These are phyloP conservation scores for Gleditsia sinensis DNA, from an alignment of 306 rosid genomes.

Conservation along the genomic window DNA sequence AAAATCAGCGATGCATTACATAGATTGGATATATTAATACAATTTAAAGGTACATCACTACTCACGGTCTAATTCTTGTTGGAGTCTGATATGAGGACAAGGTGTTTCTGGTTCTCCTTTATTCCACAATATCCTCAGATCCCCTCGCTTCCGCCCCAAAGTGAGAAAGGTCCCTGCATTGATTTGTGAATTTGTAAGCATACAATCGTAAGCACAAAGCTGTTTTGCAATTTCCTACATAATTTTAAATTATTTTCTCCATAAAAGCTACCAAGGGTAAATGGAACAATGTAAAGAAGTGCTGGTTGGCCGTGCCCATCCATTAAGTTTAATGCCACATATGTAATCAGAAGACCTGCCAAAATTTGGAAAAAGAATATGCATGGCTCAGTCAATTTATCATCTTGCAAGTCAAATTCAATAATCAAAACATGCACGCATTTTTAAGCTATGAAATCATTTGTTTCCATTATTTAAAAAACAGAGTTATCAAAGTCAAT, in stretches of 20 bases:
- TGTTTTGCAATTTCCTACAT: not conserved
- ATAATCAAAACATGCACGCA: not conserved
- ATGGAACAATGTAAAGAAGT: conserved; percentile 71
- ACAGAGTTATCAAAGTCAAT: not conserved
- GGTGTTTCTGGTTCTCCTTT: conserved; percentile 60
- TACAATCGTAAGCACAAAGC: not conserved
- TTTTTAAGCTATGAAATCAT: not conserved
- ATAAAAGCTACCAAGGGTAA: conserved; percentile 58
- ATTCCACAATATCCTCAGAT: conserved; percentile 52
- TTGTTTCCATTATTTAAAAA: not conserved
- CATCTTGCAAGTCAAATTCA: not conserved
- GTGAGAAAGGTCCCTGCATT: conserved; percentile 60
- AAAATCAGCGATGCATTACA: not conserved
- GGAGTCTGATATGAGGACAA: conserved; percentile 58
- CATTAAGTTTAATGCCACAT: conserved; percentile 77
- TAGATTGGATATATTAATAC: conserved; percentile 21
- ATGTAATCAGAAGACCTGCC: conserved; percentile 71
- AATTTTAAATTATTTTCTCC: not conserved
- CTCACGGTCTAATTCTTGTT: conserved; percentile 38
- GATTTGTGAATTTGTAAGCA: not conserved
- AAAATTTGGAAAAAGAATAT: not conserved
- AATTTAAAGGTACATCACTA: conserved; percentile 25
- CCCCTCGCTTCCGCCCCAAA: conserved; percentile 68
- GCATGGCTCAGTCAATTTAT: not conserved
- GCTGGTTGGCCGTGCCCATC: conserved; percentile 84